A percentile compares a stretch with the other conserved stretches of the same genome.
These are phyloP conservation scores for Penicillium chermesinum DNA, from an alignment of 495 filamentous ascomycete genomes.

Conservation along the genomic window DNA sequence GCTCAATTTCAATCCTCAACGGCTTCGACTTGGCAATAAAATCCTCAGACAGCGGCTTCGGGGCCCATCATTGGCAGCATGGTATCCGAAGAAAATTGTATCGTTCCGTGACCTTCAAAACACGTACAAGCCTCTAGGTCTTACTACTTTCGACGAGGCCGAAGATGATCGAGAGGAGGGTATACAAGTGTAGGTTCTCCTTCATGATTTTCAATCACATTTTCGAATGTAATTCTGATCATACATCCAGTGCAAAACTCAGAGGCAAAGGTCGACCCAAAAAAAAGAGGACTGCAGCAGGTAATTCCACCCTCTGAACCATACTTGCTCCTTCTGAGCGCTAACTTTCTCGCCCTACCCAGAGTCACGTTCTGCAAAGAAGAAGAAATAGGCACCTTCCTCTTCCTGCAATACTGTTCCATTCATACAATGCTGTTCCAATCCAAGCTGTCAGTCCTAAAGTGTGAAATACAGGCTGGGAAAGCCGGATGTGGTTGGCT, in stretches of 20 bases:
- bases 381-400: constrained; percentile 35
- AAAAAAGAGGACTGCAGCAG: constrained; percentile 71
- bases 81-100: constrained; percentile 74
- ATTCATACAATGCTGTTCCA: neutral
- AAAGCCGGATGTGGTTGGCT: too few relatives aligned
- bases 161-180: constrained; percentile 77
- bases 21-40: constrained; percentile 78
- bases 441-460: neutral
- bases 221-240: neutral
- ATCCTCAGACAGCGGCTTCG: constrained; percentile 77
- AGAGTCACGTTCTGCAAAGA: constrained; percentile 41
- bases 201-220: neutral
- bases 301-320: constrained; percentile 39
- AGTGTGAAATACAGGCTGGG: too few relatives aligned
- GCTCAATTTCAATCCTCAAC: constrained; percentile 80
- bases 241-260: constrained; percentile 52
- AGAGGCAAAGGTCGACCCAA: constrained; percentile 88
- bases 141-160: constrained; percentile 63
- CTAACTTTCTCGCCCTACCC: neutral
- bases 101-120: constrained; percentile 63
- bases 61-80: constrained; percentile 71
- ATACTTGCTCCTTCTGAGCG: neutral
- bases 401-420: too few relatives aligned
- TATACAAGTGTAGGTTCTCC: constrained; percentile 54
- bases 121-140: constrained; percentile 44